Base-by-base conservation (phyloP, 306 rosid genomes). In the Alnus rubra region DNA sequence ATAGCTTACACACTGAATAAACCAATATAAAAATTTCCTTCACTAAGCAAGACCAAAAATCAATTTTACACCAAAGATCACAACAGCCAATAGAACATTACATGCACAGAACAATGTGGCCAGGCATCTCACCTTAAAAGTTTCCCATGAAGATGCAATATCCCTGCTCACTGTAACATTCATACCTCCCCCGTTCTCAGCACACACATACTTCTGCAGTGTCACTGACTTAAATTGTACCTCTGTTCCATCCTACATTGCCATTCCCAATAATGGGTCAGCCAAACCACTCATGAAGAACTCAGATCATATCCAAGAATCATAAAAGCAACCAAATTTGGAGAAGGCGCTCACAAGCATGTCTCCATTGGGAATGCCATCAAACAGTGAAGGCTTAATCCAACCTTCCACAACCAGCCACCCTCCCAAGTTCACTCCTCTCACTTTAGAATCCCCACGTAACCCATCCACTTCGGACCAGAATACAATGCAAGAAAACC, bases 351-450 rank as follows among this genome's bases (percentile, higher is more conserved):
- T 92, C 83, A 94, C 97, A 71, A 94, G 92, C 97, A 94, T 89
- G 85, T 94, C 97, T 83, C 88, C 91, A 87, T 92, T 91, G 88
- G 93, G 87, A 86, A 94, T 94, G 83, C 88, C 98, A 87, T 92
- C 97, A 86, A 94, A 92, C 74, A 94, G 83, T 69, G 98, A 90
- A 79, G 98, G 94, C 85, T 94, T 91, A 73, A 94, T 94, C 98
- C 98, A 94, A 76, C 97, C 98, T 88, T 94, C 97, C 74, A 92
- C 82, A 7, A 92, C 97, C 86, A 94, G 81, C 97, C 97, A 94
- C 49, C 98, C 97, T 82, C 98, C 98, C 79, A 94, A 91, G 84
- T 94, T 94, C 83, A 94, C 97, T 74, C 93, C 97, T 85, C 89
- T 91, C 50, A 89, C 95, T 78, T 91, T 87, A 75, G 89, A 84